Conservation (phyloP, 192 early-diverging fungal genomes). For the Coemansia asiatica region DNA sequence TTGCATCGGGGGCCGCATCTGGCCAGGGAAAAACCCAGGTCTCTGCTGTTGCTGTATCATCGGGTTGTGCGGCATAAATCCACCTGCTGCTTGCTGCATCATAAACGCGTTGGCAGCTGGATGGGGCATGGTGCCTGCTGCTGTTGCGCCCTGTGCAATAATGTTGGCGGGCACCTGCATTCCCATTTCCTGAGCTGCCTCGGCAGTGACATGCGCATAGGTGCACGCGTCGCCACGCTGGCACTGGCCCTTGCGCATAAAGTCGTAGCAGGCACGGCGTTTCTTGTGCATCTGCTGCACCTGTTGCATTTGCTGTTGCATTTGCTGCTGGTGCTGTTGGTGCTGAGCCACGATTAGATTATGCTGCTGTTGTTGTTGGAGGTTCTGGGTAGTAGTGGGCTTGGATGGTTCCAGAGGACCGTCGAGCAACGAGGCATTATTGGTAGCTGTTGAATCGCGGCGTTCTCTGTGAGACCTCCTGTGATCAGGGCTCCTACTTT, state of each 20-base stretch:
- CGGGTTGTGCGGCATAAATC: constrained; percentile 12
- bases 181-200: constrained; percentile 42
- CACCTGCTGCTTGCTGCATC: constrained; percentile 1
- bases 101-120: neutral
- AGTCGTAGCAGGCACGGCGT: constrained; percentile 37
- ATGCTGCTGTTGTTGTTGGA: constrained; percentile 2
- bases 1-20: constrained; percentile 13
- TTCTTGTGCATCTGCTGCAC: constrained; percentile 18
- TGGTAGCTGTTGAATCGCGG: neutral
- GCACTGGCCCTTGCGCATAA: constrained; percentile 42
- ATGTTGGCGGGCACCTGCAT: constrained; percentile 19
- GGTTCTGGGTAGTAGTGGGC: neutral
- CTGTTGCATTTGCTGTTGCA: constrained; percentile 16
- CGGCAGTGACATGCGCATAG: constrained; percentile 28
- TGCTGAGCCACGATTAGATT: too few relatives aligned
- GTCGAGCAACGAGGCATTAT: constrained; percentile 15
- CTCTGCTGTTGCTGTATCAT: constrained; percentile 13
- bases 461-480: constrained; percentile 5
- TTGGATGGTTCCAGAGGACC: constrained; percentile 28
- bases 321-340: constrained; percentile 5
- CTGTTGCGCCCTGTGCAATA: neutral
- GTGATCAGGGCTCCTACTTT: constrained; percentile 5
- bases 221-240: constrained; percentile 40
- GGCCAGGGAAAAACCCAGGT: constrained; percentile 10
- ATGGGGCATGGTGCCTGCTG: neutral